phyloP scores from a whole-genome alignment of 768 basidiomycete species.

The Mycena filopes region DNA sequence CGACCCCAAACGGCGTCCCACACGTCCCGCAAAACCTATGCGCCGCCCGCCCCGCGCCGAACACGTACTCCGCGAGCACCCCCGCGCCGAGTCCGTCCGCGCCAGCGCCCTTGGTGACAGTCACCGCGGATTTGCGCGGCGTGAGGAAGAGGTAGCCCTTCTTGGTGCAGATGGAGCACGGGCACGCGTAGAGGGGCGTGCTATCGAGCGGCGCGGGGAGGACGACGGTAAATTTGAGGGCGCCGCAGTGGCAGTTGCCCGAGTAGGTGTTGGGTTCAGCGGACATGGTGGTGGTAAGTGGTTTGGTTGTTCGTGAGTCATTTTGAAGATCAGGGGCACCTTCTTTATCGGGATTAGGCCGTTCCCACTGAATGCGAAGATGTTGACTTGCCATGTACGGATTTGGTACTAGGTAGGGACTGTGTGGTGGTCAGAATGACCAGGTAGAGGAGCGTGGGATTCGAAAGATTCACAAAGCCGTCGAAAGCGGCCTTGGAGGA shows the following conservation, averaged over 20 bases:
- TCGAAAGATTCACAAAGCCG: too few relatives aligned
- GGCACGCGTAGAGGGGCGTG: conserved; percentile 22
- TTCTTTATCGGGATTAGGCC: too few relatives aligned
- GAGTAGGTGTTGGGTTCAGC: conserved; percentile 24
- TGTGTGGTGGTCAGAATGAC: too few relatives aligned
- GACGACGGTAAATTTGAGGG: conserved; percentile 28
- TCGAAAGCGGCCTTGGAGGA: too few relatives aligned
- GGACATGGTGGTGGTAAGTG: conserved; percentile 8
- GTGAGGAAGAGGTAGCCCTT: conserved; percentile 35
- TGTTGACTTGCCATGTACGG: not conserved
- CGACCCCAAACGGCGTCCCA: conserved; percentile 28
- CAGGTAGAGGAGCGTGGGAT: too few relatives aligned
- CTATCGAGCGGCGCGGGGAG: conserved; percentile 27
- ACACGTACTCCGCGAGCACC: conserved; percentile 22
- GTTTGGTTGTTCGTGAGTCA: conserved; percentile 9
- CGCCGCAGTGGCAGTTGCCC: conserved; percentile 36
- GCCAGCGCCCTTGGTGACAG: conserved; percentile 29
- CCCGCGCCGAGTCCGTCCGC: conserved; percentile 30
- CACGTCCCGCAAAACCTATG: conserved; percentile 34
- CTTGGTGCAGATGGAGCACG: conserved; percentile 36
- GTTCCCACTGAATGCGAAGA: too few relatives aligned
- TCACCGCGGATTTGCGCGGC: conserved; percentile 18
- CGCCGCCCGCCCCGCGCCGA: conserved; percentile 15
- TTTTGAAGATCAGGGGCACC: too few relatives aligned
- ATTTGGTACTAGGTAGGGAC: too few relatives aligned